Conservation (phyloP, 1,284 basidiomycete species). For the Sphagnurus paluster region DNA sequence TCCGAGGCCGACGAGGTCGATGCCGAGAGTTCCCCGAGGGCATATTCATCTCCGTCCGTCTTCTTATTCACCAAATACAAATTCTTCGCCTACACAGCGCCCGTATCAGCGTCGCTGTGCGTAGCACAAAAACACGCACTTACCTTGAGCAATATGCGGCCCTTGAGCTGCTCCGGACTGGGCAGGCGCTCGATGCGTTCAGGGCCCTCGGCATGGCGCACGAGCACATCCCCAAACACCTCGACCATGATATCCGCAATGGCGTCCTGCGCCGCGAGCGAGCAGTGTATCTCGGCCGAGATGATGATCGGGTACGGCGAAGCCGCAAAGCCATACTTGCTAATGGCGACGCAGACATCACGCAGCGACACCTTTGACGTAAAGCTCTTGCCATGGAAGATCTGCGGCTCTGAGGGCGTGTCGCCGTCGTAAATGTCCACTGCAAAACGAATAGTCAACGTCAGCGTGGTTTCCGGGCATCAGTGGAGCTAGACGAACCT, state of each 20-base stretch:
- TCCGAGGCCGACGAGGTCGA: constrained; percentile 33
- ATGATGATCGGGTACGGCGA: constrained; percentile 95
- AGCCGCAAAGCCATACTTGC: constrained; percentile 90
- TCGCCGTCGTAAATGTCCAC: constrained; percentile 95
- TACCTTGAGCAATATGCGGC: constrained; percentile 84
- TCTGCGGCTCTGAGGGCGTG: constrained; percentile 59
- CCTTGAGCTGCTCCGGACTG: constrained; percentile 84
- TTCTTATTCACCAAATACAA: constrained; percentile 23
- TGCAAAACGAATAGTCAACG: constrained; percentile 27
- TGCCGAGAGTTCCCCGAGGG: constrained; percentile 21
- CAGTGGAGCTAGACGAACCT: constrained; percentile 56
- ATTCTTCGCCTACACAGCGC: constrained; percentile 44
- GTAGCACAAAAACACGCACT: not conserved
- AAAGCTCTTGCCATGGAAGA: constrained; percentile 90
- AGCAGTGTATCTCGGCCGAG: constrained; percentile 92
- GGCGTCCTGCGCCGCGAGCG: constrained; percentile 78
- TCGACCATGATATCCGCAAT: constrained; percentile 81
- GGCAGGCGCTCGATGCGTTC: constrained; percentile 67
- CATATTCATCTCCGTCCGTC: constrained; percentile 16
- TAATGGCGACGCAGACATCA: constrained; percentile 85
- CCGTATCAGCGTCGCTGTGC: not conserved
- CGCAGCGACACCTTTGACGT: constrained; percentile 85
- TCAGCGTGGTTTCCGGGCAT: not conserved
- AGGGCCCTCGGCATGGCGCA: too few relatives aligned
- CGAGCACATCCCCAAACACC: constrained; percentile 76